phyloP scores from a whole-genome alignment of 2,329 filamentous ascomycete species.

The Penicillium brevicompactum region DNA sequence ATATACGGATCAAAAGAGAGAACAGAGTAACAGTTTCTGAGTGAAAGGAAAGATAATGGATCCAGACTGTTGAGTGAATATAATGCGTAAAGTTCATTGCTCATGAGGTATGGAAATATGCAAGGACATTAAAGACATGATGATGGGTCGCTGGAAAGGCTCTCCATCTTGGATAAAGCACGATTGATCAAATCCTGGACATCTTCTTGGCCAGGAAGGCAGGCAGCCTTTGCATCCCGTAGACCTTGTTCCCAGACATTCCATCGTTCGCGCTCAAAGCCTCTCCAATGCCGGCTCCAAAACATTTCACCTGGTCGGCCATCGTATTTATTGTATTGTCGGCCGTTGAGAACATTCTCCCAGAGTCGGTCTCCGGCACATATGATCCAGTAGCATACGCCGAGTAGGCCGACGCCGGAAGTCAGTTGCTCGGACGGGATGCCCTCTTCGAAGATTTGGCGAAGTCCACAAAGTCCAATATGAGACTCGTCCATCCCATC shows the following conservation, averaged over 20 bases:
- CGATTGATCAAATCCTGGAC: slow-evolving; percentile 1
- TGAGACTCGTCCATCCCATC: slow-evolving; percentile 5
- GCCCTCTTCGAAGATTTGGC: slow-evolving; percentile 1
- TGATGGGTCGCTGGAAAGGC: background rate
- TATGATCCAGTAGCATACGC: slow-evolving; percentile 5
- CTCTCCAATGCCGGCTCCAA: background rate
- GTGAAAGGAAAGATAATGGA: too few species aligned
- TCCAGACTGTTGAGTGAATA: too few species aligned
- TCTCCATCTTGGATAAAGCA: slow-evolving; percentile 1
- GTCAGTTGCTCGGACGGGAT: background rate
- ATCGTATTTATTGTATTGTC: slow-evolving; percentile 7
- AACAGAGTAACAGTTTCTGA: too few species aligned
- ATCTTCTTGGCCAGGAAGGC: background rate
- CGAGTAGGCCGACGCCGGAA: background rate
- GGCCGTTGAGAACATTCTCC: slow-evolving; percentile 4
- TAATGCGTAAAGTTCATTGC: background rate
- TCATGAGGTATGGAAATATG: background rate
- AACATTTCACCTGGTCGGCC: slow-evolving; percentile 2
- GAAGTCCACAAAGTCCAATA: slow-evolving; percentile 1
- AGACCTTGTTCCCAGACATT: slow-evolving; percentile 2
- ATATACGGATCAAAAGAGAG: too few species aligned
- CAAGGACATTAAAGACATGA: background rate
- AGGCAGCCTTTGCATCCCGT: background rate
- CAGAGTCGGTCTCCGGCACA: slow-evolving; percentile 7
- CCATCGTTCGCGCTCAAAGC: slow-evolving; percentile 7